phyloP scores from a whole-genome alignment of 2,329 filamentous ascomycete species.

The Sporothrix protearum region DNA sequence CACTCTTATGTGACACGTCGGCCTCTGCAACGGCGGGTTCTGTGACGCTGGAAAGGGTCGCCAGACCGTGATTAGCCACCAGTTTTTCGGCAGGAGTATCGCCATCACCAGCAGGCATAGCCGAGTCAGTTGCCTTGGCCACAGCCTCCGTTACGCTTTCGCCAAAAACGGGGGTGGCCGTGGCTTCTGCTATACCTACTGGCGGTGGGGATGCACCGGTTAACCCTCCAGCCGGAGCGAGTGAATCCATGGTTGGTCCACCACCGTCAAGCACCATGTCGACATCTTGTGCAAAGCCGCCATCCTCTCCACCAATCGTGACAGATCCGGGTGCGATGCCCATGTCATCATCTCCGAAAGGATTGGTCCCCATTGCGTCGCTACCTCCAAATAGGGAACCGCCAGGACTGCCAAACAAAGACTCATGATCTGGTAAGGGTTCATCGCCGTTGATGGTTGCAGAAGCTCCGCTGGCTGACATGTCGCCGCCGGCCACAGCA shows the following conservation, averaged over 20 bases:
- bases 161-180: background rate
- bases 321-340: slow-evolving; percentile 44
- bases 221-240: slow-evolving; percentile 1
- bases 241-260: slow-evolving; percentile 36
- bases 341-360: slow-evolving; percentile 71
- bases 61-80: background rate
- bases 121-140: background rate
- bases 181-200: background rate
- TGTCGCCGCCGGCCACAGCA: slow-evolving; percentile 33
- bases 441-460: slow-evolving; percentile 36
- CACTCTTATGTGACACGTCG: background rate
- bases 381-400: slow-evolving; percentile 88
- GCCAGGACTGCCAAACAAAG: slow-evolving; percentile 75
- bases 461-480: slow-evolving; percentile 35
- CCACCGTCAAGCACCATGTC: slow-evolving; percentile 43
- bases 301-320: slow-evolving; percentile 30
- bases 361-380: slow-evolving; percentile 53
- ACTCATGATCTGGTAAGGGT: slow-evolving; percentile 63
- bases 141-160: background rate
- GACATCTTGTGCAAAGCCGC: slow-evolving; percentile 29
- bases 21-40: background rate
- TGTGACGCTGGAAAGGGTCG: background rate
- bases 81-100: background rate
- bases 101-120: background rate
- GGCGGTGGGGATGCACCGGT: background rate